Base-by-base conservation (phyloP, 1,139 yeast species). In the Ogataea hybrid region DNA sequence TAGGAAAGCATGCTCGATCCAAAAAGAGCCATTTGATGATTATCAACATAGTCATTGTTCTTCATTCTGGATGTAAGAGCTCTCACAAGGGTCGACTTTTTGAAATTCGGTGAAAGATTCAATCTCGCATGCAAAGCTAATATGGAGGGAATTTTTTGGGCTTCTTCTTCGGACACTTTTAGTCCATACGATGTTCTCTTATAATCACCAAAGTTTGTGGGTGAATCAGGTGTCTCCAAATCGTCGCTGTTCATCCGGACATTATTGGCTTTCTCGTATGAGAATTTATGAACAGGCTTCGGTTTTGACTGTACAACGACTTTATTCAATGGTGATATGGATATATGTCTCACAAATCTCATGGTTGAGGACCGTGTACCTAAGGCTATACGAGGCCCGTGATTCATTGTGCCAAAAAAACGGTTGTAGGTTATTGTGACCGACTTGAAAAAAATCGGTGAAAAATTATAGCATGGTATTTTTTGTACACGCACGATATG, bases 81-180 rank as follows among this genome's bases (percentile, higher is more conserved):
- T 57, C 90, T 84, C 0, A 96, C 90, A 51, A 92, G 71, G 1
- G 94, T 81, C 17, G 89, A 72, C 42, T 75, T 71, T 48, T 80
- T 64, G 57, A 78, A 84, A 10, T 65, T 57, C 22, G 67, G 54
- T 6, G 92, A 84, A 38, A 86, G 67, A 25, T 71, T 64, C 43
- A 92, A 70, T 62, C 98, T 79, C 16, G 86, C 70, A 60, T 87
- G 96, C 49, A 92, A 73, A n/a, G 97, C 81, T 29, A 75, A 75
- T 44, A 92, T 70, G 18, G 82, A 75, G 2, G 96, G 86, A 14
- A 87, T 79, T 58, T 77, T 65, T 5, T 58, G 53, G 9, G 81
- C 80, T n/a, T 68, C 61, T 6, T 65, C 69, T 39, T 75, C 78
- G 2, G 71, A 60, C 17, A 75, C 53, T 23, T 47, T 46, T 23